Base-by-base conservation (phyloP, 2,329 filamentous ascomycete genomes). In the Alternaria triticimaculans region DNA sequence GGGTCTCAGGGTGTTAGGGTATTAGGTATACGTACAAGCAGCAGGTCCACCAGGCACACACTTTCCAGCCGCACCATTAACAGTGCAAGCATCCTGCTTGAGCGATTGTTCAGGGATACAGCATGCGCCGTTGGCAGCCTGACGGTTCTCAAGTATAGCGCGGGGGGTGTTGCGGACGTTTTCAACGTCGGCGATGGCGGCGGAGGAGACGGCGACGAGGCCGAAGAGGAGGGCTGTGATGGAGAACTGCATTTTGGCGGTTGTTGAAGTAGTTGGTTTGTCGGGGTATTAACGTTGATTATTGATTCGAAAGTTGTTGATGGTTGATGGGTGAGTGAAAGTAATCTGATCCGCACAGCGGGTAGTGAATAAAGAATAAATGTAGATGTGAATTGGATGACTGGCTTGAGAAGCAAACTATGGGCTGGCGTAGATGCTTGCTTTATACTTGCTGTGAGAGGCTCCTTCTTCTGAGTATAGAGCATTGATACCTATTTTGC, bases 1-100 rank as follows among this genome's bases (percentile, higher is more conserved):
- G 26, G 26, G 9, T 28, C 4, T 28, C 26, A 4, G 26, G 26
- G 9, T 28, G 1, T 28, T 12, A 30, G 10, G 26, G 26, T 28
- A 0, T 14, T 4, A 4, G 5, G 3, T 14, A 23, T 30, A 67
- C 66, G 64, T 64, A 66, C 64, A 68, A 21, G 28, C 50, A 65
- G 61, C 66, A 25, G 64, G 62, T 12, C 68, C 68, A 56, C 65
- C 65, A 28, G 68, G 68, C 26, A 70, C 68, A 50, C 68, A 70
- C 59, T 65, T 66, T 43, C 68, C 68, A 54, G 63, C 63, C 14
- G 61, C 59, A 33, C 66, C 64, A 12, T 66, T 65, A 58, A 67
- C 66, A 7, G 58, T 70, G 55, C 68, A 70, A 20, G 61, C 66
- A 58, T 70, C 49, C 57, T 59, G 57, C 49, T 59, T 59, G 37